A percentile compares a stretch with the other conserved stretches of the same genome.
Conservation (phyloP, 164 flowering plant genomes). For the Aristolochia californica region DNA sequence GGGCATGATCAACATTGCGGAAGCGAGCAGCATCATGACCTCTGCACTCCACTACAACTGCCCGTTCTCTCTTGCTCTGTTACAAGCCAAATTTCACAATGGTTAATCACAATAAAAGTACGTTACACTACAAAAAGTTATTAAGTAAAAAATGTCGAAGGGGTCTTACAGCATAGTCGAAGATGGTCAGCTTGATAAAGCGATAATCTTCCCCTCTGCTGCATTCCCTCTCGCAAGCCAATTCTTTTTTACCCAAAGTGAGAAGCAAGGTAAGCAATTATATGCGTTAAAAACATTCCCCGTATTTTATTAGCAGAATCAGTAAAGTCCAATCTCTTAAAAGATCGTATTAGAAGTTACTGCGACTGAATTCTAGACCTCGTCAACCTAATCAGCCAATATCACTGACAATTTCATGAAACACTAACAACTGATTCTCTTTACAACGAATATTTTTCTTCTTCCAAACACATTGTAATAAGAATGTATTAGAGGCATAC, state of each 20-base stretch:
- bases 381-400: too few species aligned
- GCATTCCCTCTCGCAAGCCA: slow-evolving; percentile 92
- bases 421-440: too few species aligned
- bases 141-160: not conserved
- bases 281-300: too few species aligned
- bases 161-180: slow-evolving; percentile 55
- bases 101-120: not conserved
- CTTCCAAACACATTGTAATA: too few species aligned
- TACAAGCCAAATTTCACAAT: slow-evolving; percentile 1
- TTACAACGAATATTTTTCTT: too few species aligned
- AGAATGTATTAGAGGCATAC: slow-evolving; percentile 18
- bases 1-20: slow-evolving; percentile 63
- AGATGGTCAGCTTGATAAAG: slow-evolving; percentile 75
- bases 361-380: too few species aligned
- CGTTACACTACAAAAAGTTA: not conserved
- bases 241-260: slow-evolving; percentile 19
- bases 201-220: slow-evolving; percentile 99
- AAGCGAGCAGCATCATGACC: slow-evolving; percentile 97
- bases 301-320: too few species aligned
- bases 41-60: slow-evolving; percentile 79
- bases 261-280: too few species aligned
- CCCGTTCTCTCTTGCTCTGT: slow-evolving; percentile 58
- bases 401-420: too few species aligned
- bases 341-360: too few species aligned
- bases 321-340: too few species aligned